Base-by-base conservation (phyloP, 345 rosid genomes). In the Lumnitzera littorea region DNA sequence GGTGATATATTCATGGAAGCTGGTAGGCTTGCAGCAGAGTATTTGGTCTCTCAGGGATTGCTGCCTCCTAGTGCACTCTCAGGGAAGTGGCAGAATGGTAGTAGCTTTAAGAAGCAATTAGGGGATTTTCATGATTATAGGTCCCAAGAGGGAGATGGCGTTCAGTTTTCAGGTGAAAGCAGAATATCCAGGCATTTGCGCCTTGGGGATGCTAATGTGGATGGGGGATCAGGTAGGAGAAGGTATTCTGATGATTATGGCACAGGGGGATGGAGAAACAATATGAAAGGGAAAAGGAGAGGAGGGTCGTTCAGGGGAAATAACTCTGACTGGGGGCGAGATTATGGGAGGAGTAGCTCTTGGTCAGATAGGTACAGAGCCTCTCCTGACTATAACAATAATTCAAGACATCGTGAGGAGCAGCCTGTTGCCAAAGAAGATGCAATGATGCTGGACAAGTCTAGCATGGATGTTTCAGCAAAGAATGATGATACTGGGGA, bases 11-110 rank as follows among this genome's bases (percentile, higher is more conserved):
- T 90, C 73, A 78, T 90, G 88, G 92, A 90, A 75, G 97, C 97
- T 4, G 99, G 99, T 48, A 85, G 88, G 65, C 88, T 94, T 65
- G 99, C 97, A 2, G 85, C 91, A 1, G 97, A 94, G 76, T 90
- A 90, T 68, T 81, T 94, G 72, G 96, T 86, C 56, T 88, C 92
- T 72, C 87, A 82, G 75, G 97, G 97, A 43, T 63, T 80, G 51
- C 55, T 88, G 49, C 79, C 95, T 13, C 75, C 80, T 7, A 76
- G 68, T 65, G 79, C 70, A 72, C 81, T 90, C 41, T 71, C 86
- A n/a, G 74, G 75, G 25, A 86, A 86, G 79, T 86, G 90, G 97
- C 91, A 82, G 72, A 81, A 84, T 72, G 90, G 84, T 63, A 72
- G 67, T 72, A 7, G 43, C 43, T 77, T 78, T 50, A 87, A 76